These are phyloP conservation scores for Neurospora sp. DNA, from an alignment of 495 filamentous ascomycete genomes.

Conservation along the genomic window DNA sequence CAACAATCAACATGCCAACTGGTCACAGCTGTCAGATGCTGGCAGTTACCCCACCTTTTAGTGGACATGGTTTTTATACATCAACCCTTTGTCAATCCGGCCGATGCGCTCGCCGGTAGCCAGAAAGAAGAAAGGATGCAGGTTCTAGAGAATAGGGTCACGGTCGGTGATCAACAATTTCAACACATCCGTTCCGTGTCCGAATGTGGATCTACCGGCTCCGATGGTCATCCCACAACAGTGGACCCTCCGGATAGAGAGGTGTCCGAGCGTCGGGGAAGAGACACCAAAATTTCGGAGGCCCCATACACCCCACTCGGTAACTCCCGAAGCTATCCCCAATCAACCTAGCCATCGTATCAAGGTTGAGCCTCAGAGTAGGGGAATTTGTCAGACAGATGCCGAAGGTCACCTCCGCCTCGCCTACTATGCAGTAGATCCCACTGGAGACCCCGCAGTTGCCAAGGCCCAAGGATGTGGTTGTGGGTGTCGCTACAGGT, in stretches of 20 bases:
- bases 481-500: not conserved
- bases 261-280: not conserved
- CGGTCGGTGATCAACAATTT: not conserved
- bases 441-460: constrained; percentile 8
- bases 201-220: not conserved
- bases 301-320: not conserved
- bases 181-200: not conserved
- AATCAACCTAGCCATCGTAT: not conserved
- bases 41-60: not conserved
- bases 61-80: constrained; percentile 3
- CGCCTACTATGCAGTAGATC: constrained; percentile 16
- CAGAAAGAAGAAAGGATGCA: no score
- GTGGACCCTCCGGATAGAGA: not conserved
- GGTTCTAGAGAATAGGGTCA: not conserved
- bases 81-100: constrained; percentile 15
- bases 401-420: constrained; percentile 17
- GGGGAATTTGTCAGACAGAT: constrained; percentile 1
- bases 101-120: not conserved
- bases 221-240: not conserved
- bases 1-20: not conserved
- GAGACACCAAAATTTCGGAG: constrained; percentile 1
- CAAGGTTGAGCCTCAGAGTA: not conserved
- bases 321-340: not conserved
- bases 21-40: not conserved
- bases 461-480: not conserved